Conservation (phyloP, 2,329 filamentous ascomycete species). For the Pseudocercospora fuligena region DNA sequence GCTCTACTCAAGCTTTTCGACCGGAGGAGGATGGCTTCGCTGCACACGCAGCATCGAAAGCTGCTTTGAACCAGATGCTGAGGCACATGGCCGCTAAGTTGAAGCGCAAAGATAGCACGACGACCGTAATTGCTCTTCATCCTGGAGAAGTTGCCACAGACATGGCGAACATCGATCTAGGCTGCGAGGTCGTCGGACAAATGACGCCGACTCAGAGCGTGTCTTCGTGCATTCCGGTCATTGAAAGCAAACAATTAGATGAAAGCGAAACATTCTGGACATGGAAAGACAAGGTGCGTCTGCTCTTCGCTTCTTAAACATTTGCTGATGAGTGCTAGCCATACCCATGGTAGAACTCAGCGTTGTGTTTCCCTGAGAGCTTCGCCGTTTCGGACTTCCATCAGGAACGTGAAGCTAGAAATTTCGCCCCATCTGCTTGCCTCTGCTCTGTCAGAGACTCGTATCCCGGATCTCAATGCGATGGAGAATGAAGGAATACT, state of each 20-base stretch:
- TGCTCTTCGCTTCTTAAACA: conserved; percentile 13
- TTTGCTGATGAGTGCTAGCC: conserved; percentile 1
- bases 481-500: no score
- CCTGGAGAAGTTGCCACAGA: conserved; percentile 62
- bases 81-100: conserved; percentile 62
- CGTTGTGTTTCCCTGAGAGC: no score
- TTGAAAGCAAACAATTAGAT: conserved; percentile 53
- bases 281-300: conserved; percentile 57
- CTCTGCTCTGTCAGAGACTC: not conserved
- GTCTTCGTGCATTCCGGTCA: conserved; percentile 55
- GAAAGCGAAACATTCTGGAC: conserved; percentile 63
- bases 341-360: conserved; percentile 35
- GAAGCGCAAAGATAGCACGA: conserved; percentile 54
- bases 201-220: conserved; percentile 58
- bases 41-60: conserved; percentile 62
- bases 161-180: conserved; percentile 58
- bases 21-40: conserved; percentile 64
- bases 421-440: not conserved
- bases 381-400: not conserved
- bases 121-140: conserved; percentile 60
- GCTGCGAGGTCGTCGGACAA: conserved; percentile 59
- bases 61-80: conserved; percentile 61
- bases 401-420: not conserved
- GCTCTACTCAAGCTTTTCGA: conserved; percentile 56
- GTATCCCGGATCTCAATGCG: no score